Evolutionary conservation across 1,139 yeast genomes (phyloP), one percentile per base, ranked within the genome.

Genomic region (Kluyveromyces sp.): DNA sequence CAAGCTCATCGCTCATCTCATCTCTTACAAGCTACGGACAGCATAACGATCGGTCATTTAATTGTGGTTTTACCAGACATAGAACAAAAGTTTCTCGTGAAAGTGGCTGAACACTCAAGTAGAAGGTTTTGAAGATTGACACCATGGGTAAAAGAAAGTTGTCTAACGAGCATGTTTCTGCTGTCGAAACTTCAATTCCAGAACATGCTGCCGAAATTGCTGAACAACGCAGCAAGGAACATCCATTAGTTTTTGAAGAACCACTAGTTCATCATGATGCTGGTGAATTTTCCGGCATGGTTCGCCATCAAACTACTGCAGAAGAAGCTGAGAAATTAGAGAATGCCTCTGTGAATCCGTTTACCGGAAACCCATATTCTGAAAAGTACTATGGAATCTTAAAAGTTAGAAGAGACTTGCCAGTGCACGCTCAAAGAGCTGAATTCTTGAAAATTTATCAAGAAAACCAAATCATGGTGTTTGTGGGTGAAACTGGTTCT

Each of bases 401-500:
- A 51, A 79, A 79, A 58, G 75, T 74, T 29, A 79, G 98, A 66
- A 78, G 95, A 57, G 85, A 87, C 53, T 74, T 92, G 53, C 99
- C 98, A 0, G 98, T 92, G 21, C 96, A 90, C 67, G 80, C 92
- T 34, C 97, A 92, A 68, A 77, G 97, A 63, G 84, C 81, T 45
- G 96, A 90, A 68, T 94, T 92, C 62, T 73, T 92, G 50, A 73
- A 75, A 53, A 78, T 85, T 51, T 92, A 85, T 69, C 97, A 92
- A 53, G 70, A 77, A 21, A 81, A 94, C 41, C 98, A 92, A 67
- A 86, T 92, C 62, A 85, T 92, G 95, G 97, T 92, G 42, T 89
- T 92, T 67, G 97, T 92, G 39, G 98, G 98, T 71, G 98, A 92
- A 66, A 92, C 98, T 1, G 97, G 97, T 68, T 87, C 96, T 15